Evolutionary conservation across 192 early-diverging fungal genomes (phyloP).

Genomic region (Pilobolus umbonatus): DNA sequence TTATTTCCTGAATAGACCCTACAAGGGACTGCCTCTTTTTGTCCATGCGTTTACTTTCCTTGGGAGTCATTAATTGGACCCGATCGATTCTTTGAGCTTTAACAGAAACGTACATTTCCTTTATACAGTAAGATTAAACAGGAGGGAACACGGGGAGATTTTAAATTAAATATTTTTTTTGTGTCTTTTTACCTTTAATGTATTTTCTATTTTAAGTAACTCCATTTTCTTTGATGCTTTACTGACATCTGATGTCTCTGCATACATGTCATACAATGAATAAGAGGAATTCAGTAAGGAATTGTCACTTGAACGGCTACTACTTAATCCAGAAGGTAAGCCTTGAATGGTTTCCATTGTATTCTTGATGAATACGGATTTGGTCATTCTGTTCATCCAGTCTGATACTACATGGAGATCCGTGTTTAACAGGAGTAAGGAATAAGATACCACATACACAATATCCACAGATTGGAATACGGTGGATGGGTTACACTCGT

Average conservation of each 20-base stretch:
- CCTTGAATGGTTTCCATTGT: conserved; percentile 44
- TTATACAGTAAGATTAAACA: background rate
- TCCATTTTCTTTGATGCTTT: no score
- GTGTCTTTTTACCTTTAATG: background rate
- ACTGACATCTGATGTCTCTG: no score
- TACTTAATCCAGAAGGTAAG: no score
- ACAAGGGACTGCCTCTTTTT: background rate
- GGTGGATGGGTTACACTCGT: conserved; percentile 67
- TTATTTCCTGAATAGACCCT: background rate
- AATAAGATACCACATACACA: conserved; percentile 81
- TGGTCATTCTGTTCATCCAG: conserved; percentile 61
- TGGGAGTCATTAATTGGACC: background rate
- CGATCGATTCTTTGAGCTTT: conserved; percentile 8
- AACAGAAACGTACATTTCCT: conserved; percentile 8
- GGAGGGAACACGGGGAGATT: no score
- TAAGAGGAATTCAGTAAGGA: background rate
- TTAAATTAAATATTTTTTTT: no score
- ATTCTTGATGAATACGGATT: conserved; percentile 67
- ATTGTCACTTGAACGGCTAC: background rate
- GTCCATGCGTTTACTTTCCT: background rate
- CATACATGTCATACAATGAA: no score
- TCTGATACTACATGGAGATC: conserved; percentile 83
- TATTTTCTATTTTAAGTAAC: conserved; percentile 10
- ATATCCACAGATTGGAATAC: conserved; percentile 48
- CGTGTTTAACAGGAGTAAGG: conserved; percentile 84